Percentiles rank a stretch among this genome's conserved stretches.
Conservation (phyloP, 2,329 filamentous ascomycete species). For the Aspergillus spinulosporus region DNA sequence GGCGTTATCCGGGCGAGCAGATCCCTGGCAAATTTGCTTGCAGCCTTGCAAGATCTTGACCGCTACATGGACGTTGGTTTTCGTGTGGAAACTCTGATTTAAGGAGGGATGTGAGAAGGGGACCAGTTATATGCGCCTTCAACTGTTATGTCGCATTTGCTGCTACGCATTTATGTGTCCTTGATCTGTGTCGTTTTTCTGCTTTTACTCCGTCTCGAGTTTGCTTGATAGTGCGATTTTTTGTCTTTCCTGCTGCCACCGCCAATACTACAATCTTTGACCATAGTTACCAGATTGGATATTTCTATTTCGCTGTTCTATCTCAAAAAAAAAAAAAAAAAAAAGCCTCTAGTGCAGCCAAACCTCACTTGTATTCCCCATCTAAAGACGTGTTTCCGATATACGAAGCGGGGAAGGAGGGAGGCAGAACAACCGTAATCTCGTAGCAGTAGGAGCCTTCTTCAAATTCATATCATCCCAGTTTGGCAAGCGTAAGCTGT, state of each 20-base stretch:
- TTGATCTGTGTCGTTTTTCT: not conserved
- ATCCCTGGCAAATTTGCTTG: no score
- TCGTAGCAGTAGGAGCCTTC: not conserved
- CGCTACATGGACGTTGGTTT: not conserved
- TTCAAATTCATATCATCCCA: not conserved
- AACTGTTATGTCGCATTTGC: not conserved
- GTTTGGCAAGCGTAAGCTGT: not conserved
- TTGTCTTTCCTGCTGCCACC: not conserved
- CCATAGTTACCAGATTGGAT: not conserved
- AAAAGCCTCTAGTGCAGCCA: not conserved
- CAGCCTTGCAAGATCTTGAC: not conserved
- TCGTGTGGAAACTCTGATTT: not conserved
- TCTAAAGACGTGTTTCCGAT: not conserved
- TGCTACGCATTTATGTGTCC: not conserved
- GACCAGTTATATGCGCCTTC: not conserved
- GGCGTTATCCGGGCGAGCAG: not conserved
- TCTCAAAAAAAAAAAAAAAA: not conserved
- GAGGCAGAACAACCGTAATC: no score
- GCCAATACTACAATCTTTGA: not conserved
- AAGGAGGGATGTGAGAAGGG: not conserved
- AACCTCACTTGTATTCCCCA: conserved; percentile 1
- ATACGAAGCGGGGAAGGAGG: not conserved
- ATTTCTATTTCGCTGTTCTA: conserved; percentile 1
- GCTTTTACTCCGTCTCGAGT: not conserved
- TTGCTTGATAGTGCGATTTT: not conserved